Percentiles rank a stretch among this genome's conserved stretches.
These are phyloP conservation scores for Mycena olivaceomarginata DNA, from an alignment of 768 basidiomycete genomes.

Conservation along the genomic window DNA sequence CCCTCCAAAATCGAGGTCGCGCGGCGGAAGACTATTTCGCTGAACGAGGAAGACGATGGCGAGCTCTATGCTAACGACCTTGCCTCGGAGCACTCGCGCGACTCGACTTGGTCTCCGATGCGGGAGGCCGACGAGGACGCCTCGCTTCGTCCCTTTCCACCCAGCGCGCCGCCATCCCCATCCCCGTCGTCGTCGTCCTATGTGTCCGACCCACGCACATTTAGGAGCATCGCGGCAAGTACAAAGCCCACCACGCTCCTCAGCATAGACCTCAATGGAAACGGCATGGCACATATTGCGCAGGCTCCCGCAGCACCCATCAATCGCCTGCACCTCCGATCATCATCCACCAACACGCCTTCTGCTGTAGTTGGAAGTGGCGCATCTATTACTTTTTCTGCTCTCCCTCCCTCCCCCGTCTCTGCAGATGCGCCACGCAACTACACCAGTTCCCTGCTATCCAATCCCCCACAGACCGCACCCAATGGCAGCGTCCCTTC, in stretches of 20 bases:
- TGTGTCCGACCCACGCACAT: slow-evolving; percentile 87
- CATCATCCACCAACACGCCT: slow-evolving; percentile 74
- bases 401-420: slow-evolving; percentile 71
- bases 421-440: slow-evolving; percentile 63
- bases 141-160: slow-evolving; percentile 92
- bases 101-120: slow-evolving; percentile 88
- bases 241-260: slow-evolving; percentile 97
- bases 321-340: slow-evolving; percentile 75
- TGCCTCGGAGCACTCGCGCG: slow-evolving; percentile 75
- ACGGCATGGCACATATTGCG: slow-evolving; percentile 94
- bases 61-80: slow-evolving; percentile 68
- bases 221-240: slow-evolving; percentile 88
- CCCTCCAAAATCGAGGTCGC: slow-evolving; percentile 57
- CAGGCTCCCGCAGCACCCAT: slow-evolving; percentile 82
- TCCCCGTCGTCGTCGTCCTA: slow-evolving; percentile 91
- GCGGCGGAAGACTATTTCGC: slow-evolving; percentile 77
- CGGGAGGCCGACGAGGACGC: slow-evolving; percentile 97
- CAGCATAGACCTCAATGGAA: slow-evolving; percentile 89
- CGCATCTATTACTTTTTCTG: slow-evolving; percentile 84
- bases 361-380: slow-evolving; percentile 66
- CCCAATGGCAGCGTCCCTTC: slow-evolving; percentile 53
- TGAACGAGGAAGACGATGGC: slow-evolving; percentile 75
- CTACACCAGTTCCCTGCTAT: slow-evolving; percentile 47
- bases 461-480: slow-evolving; percentile 51
- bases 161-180: slow-evolving; percentile 91